Evolutionary conservation across 331 rosid genomes (phyloP).

Genomic region (Cydonia oblonga): DNA sequence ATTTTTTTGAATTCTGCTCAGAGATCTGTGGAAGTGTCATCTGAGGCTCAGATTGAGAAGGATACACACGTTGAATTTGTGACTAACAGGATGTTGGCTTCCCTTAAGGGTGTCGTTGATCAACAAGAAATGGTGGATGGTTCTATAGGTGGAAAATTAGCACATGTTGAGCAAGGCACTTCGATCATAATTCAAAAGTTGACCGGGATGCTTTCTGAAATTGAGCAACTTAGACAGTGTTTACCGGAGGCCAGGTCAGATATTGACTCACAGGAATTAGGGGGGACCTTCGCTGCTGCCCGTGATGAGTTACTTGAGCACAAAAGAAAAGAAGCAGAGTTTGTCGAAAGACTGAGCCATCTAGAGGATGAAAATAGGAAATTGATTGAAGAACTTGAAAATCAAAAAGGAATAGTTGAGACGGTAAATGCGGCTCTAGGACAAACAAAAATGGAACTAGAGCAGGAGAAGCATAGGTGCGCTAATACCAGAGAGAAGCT

Average conservation of each 20-base stretch:
- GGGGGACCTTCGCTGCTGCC: constrained; percentile 37
- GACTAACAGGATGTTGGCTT: constrained; percentile 39
- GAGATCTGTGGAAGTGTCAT: constrained; percentile 21
- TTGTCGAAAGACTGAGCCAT: constrained; percentile 34
- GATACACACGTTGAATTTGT: constrained; percentile 29
- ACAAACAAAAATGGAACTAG: constrained; percentile 51
- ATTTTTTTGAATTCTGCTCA: constrained; percentile 15
- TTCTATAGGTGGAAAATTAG: constrained; percentile 41
- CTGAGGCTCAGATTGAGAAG: constrained; percentile 29
- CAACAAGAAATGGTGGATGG: constrained; percentile 36
- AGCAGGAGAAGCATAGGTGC: constrained; percentile 67
- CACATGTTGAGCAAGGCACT: constrained; percentile 45
- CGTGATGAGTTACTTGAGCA: constrained; percentile 46
- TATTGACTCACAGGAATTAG: constrained; percentile 26
- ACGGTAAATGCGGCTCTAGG: constrained; percentile 41
- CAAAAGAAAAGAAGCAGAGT: constrained; percentile 50
- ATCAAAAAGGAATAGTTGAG: constrained; percentile 35
- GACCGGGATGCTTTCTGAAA: constrained; percentile 43
- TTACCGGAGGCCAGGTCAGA: constrained; percentile 39
- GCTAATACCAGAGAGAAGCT: constrained; percentile 80
- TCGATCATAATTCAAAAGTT: constrained; percentile 37
- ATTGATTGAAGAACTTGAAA: constrained; percentile 50
- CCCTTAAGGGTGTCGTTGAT: constrained; percentile 39
- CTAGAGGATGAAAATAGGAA: constrained; percentile 57
- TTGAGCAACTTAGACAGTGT: constrained; percentile 48